Percentiles rank a stretch among this genome's conserved stretches.
These are phyloP conservation scores for Fusarium sp. DNA, from an alignment of 2,329 filamentous ascomycete genomes.

Conservation along the genomic window DNA sequence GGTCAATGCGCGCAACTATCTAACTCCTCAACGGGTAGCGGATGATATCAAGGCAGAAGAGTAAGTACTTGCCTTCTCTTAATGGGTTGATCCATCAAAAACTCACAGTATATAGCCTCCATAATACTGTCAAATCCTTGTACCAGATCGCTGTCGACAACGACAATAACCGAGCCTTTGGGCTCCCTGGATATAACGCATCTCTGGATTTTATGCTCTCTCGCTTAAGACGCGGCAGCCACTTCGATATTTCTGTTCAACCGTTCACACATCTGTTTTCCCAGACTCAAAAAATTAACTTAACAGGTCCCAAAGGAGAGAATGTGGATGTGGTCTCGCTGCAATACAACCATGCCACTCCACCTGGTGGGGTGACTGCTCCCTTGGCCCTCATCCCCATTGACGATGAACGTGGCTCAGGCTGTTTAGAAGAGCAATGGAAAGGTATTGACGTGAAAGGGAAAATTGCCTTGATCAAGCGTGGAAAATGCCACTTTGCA, in stretches of 20 bases:
- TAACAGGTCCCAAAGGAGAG: conserved; percentile 21
- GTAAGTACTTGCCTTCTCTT: not conserved
- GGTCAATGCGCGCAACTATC: not conserved
- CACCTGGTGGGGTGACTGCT: conserved; percentile 50
- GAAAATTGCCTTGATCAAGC: conserved; percentile 59
- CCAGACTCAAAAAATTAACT: conserved; percentile 5
- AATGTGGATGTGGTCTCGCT: conserved; percentile 48
- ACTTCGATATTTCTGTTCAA: conserved; percentile 22
- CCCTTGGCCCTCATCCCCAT: conserved; percentile 52
- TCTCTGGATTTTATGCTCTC: conserved; percentile 26
- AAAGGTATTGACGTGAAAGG: conserved; percentile 55
- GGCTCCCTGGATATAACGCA: conserved; percentile 31
- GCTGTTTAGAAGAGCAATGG: conserved; percentile 58
- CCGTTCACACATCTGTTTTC: conserved; percentile 31
- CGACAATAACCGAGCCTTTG: conserved; percentile 24
- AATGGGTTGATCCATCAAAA: fast-evolving
- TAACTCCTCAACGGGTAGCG: conserved; percentile 21
- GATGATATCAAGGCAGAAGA: conserved; percentile 21
- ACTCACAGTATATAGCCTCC: conserved; percentile 7
- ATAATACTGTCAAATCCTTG: conserved; percentile 4
- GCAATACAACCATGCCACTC: conserved; percentile 59
- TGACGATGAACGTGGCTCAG: conserved; percentile 51
- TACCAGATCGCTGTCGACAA: conserved; percentile 29
- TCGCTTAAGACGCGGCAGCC: not conserved
- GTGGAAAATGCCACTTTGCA: conserved; percentile 57